Conservation (phyloP, 1,284 basidiomycete species). For the Rhodotorula mucilaginosa region DNA sequence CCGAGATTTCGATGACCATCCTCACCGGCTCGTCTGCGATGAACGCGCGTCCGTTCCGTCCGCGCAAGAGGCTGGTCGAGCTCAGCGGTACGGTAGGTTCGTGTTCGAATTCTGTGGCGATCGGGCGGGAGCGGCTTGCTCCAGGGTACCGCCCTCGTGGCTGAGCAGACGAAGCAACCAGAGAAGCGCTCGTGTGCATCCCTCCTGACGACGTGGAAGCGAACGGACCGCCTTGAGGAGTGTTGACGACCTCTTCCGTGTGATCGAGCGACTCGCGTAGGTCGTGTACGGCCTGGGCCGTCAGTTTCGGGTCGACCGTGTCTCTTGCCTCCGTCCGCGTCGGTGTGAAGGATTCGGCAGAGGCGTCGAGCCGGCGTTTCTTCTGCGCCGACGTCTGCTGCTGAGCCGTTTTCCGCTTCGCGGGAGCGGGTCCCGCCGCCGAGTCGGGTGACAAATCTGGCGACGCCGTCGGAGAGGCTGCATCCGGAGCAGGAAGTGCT, state of each 20-base stretch:
- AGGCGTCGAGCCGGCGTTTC: constrained; percentile 1
- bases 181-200: not conserved
- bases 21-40: not conserved
- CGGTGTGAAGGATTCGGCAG: not conserved
- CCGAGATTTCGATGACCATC: constrained; percentile 31
- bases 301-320: not conserved
- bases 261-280: constrained; percentile 22
- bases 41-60: not conserved
- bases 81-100: not conserved
- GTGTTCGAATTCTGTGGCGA: constrained; percentile 26
- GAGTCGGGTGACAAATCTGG: not conserved
- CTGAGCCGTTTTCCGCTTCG: not conserved
- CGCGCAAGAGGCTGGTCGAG: not conserved
- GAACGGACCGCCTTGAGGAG: constrained; percentile 12
- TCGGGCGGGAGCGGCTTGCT: constrained; percentile 4
- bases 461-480: not conserved
- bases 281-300: not conserved
- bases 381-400: not conserved
- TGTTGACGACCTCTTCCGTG: constrained; percentile 13
- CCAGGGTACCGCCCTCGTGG: not conserved
- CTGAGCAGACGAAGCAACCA: not conserved
- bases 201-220: not conserved
- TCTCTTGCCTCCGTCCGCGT: not conserved
- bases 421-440: not conserved
- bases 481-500: not conserved